These are phyloP conservation scores for Magnusiomyces paraingens DNA, from an alignment of 1,139 yeast genomes.

Conservation along the genomic window DNA sequence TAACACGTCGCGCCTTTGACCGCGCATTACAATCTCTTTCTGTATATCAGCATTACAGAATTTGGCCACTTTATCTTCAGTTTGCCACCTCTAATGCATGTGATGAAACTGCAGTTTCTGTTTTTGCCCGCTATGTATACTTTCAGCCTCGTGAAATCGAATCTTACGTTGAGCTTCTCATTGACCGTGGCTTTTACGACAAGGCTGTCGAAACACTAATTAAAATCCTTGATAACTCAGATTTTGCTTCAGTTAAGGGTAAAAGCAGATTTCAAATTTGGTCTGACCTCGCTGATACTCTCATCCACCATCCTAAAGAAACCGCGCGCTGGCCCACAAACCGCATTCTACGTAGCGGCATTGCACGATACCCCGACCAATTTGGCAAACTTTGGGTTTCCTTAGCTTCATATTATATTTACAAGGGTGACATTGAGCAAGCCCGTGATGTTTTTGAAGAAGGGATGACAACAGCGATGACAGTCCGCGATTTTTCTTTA, in stretches of 20 bases:
- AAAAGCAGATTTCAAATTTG: conserved; percentile 41
- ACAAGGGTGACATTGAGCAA: conserved; percentile 34
- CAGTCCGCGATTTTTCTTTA: conserved; percentile 56
- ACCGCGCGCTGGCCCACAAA: conserved; percentile 30
- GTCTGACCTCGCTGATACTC: conserved; percentile 43
- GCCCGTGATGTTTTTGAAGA: conserved; percentile 46
- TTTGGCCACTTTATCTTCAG: conserved; percentile 56
- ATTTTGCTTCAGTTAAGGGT: conserved; percentile 33
- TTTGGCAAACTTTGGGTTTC: conserved; percentile 45
- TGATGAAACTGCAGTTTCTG: conserved; percentile 41
- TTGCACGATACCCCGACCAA: conserved; percentile 55
- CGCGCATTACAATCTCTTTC: conserved; percentile 47
- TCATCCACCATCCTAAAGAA: conserved; percentile 31
- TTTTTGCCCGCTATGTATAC: conserved; percentile 44
- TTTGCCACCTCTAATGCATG: conserved; percentile 42
- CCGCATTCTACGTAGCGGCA: conserved; percentile 36
- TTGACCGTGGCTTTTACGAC: conserved; percentile 24
- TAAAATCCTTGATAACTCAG: conserved; percentile 31
- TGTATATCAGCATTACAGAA: conserved; percentile 44
- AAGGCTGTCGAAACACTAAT: conserved; percentile 30
- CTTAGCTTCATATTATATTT: conserved; percentile 46
- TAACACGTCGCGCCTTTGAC: conserved; percentile 47
- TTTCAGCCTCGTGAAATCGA: conserved; percentile 37
- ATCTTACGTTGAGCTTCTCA: conserved; percentile 26
- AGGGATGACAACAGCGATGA: conserved; percentile 41